Conservation (phyloP, 2,329 filamentous ascomycete species). For the Drechmeria coniospora region DNA sequence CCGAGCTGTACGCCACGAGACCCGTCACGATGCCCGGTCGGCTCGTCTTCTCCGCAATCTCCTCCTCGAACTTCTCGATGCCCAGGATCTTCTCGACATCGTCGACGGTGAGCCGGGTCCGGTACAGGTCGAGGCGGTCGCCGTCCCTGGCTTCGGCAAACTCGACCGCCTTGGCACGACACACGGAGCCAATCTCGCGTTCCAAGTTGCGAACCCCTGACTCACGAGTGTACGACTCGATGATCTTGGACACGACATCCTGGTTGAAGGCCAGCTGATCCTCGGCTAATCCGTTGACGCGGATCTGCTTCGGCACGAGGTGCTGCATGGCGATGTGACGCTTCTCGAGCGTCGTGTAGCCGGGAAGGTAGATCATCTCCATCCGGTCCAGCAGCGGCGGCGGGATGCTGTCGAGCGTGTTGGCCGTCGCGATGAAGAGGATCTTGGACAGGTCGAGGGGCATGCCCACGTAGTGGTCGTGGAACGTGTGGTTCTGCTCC, state of each 20-base stretch:
- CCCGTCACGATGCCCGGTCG: conserved; percentile 90
- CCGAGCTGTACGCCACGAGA: conserved; percentile 83
- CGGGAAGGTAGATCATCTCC: conserved; percentile 86
- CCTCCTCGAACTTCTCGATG: conserved; percentile 86
- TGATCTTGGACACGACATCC: conserved; percentile 85
- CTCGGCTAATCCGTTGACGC: conserved; percentile 67
- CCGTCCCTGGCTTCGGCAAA: conserved; percentile 80
- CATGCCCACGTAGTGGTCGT: conserved; percentile 90
- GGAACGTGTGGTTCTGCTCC: conserved; percentile 90
- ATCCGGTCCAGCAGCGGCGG: conserved; percentile 89
- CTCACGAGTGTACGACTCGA: conserved; percentile 91
- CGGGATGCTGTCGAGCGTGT: conserved; percentile 86
- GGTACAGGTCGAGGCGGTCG: conserved; percentile 53
- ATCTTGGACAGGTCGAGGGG: conserved; percentile 94
- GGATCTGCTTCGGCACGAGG: conserved; percentile 90
- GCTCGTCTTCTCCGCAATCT: conserved; percentile 73
- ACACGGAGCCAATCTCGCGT: conserved; percentile 87
- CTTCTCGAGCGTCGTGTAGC: conserved; percentile 96
- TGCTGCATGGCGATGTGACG: conserved; percentile 85
- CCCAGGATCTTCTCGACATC: conserved; percentile 86
- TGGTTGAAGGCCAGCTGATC: conserved; percentile 64
- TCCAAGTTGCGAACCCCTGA: conserved; percentile 92
- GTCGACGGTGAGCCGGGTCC: conserved; percentile 53
- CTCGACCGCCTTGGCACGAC: conserved; percentile 87
- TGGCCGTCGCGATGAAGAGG: conserved; percentile 93